Conservation (phyloP, 1,284 basidiomycete species). For the Vanrija pseudolonga region DNA sequence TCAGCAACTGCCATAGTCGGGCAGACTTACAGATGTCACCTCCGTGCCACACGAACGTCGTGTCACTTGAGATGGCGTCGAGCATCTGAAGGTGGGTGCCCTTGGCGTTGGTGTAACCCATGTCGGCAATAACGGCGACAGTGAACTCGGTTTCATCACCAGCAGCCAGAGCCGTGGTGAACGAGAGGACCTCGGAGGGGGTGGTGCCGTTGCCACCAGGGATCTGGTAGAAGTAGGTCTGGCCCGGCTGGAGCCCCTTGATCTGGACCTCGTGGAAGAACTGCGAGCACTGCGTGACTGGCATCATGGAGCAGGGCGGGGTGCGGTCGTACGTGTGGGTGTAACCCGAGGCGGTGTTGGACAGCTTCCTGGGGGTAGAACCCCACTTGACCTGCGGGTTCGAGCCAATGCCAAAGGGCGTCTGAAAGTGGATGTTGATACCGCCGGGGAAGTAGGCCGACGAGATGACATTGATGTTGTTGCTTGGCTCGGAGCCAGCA, state of each 20-base stretch:
- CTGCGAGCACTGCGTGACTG: slow-evolving; percentile 31
- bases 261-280: slow-evolving; percentile 34
- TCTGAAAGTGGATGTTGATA: slow-evolving; percentile 37
- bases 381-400: slow-evolving; percentile 24
- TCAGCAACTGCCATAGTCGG: background rate
- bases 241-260: slow-evolving; percentile 15
- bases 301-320: slow-evolving; percentile 26
- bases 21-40: slow-evolving; percentile 34
- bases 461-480: slow-evolving; percentile 39
- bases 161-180: slow-evolving; percentile 23
- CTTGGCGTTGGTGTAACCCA: slow-evolving; percentile 44
- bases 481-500: slow-evolving; percentile 18
- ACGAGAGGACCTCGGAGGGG: slow-evolving; percentile 20
- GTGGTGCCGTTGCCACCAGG: slow-evolving; percentile 35
- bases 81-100: slow-evolving; percentile 35
- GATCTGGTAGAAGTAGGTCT: slow-evolving; percentile 31
- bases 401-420: slow-evolving; percentile 30
- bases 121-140: slow-evolving; percentile 40
- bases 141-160: slow-evolving; percentile 23
- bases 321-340: slow-evolving; percentile 30
- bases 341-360: slow-evolving; percentile 12
- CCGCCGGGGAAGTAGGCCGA: slow-evolving; percentile 24
- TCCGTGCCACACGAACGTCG: slow-evolving; percentile 32
- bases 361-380: slow-evolving; percentile 10
- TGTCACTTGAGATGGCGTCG: slow-evolving; percentile 24